Evolutionary conservation across 2,329 filamentous ascomycete species (phyloP), one percentile per base, ranked within the genome.

Genomic region (Fusarium begoniae): DNA sequence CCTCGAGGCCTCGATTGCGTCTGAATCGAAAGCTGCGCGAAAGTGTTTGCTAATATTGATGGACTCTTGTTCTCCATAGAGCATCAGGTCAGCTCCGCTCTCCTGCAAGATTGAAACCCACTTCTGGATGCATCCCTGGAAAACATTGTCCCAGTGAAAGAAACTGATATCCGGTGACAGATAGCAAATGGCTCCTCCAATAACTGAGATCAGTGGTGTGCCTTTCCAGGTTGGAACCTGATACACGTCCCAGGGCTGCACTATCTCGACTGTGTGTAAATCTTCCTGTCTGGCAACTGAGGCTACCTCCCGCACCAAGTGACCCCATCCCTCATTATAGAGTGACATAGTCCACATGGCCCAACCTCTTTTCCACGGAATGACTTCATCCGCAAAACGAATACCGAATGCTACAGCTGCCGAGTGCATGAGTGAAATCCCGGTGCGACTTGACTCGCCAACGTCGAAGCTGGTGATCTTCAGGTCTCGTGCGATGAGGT

Each of bases 141-240:
- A 62, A 0, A 70, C 26, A 0, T 8, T 15, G 5, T 80, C 74
- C 79, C 79, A 81, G 3, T 74, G 57, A 7, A 26, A 13, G 15
- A 73, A 66, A 0, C 40, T 24, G 0, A 73, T 10, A 1, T 73
- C 59, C 0, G 74, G 68, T 0, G 72, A 75, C 1, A 81, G 17
- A 5, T 75, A 79, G 22, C 79, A 81, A 1, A 81, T 57, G 0
- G 72, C 68, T 1, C 78, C 80, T 8, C 78, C 80, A 13, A 81
- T 60, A 0, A 80, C 51, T 0, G 80, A 81, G 0, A 72, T 10
- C 0, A 81, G 18, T 0, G 79, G 79, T 1, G 79, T 75, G 0
- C 78, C 76, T 3, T 2, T 44, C 79, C 79, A 80, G 2, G 18
- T 13, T 0, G 79, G 73, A 5, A 79, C 76, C 0, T 75, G 63